Conservation (phyloP, 345 rosid genomes). For the Combretum micranthum region DNA sequence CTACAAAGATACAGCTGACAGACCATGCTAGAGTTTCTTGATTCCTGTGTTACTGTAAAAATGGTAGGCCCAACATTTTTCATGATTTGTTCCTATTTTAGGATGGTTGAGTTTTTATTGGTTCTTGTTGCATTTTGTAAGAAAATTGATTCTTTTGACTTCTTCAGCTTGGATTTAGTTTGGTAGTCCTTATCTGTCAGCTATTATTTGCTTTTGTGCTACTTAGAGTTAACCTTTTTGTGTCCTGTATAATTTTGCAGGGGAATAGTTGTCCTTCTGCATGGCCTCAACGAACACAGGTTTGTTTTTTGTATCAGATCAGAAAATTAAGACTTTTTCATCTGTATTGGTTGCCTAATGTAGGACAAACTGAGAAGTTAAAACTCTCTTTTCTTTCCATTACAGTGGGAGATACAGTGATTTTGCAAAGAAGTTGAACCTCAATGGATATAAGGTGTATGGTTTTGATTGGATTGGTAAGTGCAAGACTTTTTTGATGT, state of each 20-base stretch:
- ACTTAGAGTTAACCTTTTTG: background rate
- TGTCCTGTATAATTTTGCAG: conserved; percentile 29
- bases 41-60: too few relatives aligned
- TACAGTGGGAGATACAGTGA: conserved; percentile 76
- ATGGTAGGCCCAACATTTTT: too few relatives aligned
- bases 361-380: background rate
- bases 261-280: conserved; percentile 72
- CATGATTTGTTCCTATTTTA: too few relatives aligned
- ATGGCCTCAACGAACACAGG: conserved; percentile 96
- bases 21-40: too few relatives aligned
- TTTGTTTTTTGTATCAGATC: conserved; percentile 16
- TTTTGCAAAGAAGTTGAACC: conserved; percentile 80
- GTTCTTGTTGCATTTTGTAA: too few relatives aligned
- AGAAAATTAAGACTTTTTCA: background rate
- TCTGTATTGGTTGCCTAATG: background rate
- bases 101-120: too few relatives aligned
- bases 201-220: background rate
- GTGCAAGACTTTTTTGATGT: conserved; percentile 4
- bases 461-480: conserved; percentile 97
- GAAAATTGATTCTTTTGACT: too few relatives aligned
- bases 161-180: background rate
- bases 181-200: background rate
- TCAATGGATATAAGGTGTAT: conserved; percentile 78
- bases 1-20: too few relatives aligned
- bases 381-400: background rate